These are phyloP conservation scores for Rhizomucor miehei DNA, from an alignment of 371 early-diverging fungal genomes.

Conservation along the genomic window DNA sequence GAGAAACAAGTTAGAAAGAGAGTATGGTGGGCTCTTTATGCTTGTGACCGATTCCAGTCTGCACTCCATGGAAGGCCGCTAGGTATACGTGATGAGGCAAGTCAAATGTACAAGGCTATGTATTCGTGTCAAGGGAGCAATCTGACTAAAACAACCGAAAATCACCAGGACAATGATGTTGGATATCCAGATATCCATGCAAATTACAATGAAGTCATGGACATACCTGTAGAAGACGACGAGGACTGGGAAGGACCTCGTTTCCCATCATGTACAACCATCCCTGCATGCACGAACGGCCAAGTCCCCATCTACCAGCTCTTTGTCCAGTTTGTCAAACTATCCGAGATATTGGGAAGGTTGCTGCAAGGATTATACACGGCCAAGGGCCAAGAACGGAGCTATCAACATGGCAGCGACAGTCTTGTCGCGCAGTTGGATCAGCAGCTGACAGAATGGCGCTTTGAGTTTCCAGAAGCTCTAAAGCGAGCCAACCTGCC, in stretches of 20 bases:
- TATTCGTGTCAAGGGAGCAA: too few relatives aligned
- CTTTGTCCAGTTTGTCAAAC: slow-evolving; percentile 40
- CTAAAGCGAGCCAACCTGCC: slow-evolving; percentile 28
- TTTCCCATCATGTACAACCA: slow-evolving; percentile 36
- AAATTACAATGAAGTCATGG: slow-evolving; percentile 33
- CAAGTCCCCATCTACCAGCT: slow-evolving; percentile 33
- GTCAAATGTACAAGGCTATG: too few relatives aligned
- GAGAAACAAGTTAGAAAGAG: slow-evolving; percentile 40
- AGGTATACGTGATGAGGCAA: slow-evolving; percentile 37
- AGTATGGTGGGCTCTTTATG: slow-evolving; percentile 44
- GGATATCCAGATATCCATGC: slow-evolving; percentile 32
- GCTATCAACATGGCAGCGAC: slow-evolving; percentile 41
- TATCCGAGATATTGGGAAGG: slow-evolving; percentile 42
- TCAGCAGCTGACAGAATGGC: slow-evolving; percentile 44
- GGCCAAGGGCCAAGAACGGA: slow-evolving; percentile 36
- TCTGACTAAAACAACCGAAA: too few relatives aligned
- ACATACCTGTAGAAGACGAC: slow-evolving; percentile 20
- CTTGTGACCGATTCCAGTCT: slow-evolving; percentile 38
- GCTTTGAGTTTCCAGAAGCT: slow-evolving; percentile 37
- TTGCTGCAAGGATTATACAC: slow-evolving; percentile 43
- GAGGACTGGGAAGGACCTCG: slow-evolving; percentile 11
- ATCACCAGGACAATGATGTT: slow-evolving; percentile 35
- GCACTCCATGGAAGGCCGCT: slow-evolving; percentile 40
- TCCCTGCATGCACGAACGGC: slow-evolving; percentile 21
- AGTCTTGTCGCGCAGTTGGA: slow-evolving; percentile 39